Evolutionary conservation across 805 yeast species (phyloP).

Genomic region (Starmerella etchellsii): DNA sequence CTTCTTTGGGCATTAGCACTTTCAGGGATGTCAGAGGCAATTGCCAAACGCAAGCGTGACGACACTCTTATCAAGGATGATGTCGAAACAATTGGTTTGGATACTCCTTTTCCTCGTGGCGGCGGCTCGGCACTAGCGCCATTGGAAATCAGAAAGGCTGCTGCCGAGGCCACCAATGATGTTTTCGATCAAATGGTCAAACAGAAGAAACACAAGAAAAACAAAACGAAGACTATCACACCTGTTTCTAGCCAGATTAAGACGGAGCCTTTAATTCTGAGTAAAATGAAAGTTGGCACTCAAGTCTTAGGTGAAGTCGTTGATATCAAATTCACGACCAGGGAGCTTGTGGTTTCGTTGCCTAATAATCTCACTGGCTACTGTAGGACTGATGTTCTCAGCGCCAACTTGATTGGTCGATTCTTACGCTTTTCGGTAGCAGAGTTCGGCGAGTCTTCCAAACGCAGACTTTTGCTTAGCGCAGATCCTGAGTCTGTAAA

Average conservation of each 20-base stretch:
- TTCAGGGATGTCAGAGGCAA: neutral
- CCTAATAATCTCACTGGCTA: conserved; percentile 73
- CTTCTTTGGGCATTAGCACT: too few species aligned
- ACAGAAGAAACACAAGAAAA: conserved; percentile 28
- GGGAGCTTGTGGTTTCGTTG: conserved; percentile 56
- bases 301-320: conserved; percentile 64
- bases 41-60: conserved; percentile 15
- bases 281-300: conserved; percentile 57
- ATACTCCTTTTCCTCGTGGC: conserved; percentile 72
- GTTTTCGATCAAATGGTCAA: conserved; percentile 29
- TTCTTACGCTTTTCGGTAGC: conserved; percentile 77
- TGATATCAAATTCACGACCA: conserved; percentile 35
- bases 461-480: conserved; percentile 32
- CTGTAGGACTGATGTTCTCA: conserved; percentile 54
- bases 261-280: conserved; percentile 51
- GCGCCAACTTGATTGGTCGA: conserved; percentile 54
- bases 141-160: conserved; percentile 79
- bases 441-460: conserved; percentile 32
- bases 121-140: conserved; percentile 69
- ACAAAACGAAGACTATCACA: conserved; percentile 21
- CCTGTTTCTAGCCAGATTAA: conserved; percentile 24
- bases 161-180: conserved; percentile 84
- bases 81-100: conserved; percentile 5
- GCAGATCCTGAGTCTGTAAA: conserved; percentile 68
- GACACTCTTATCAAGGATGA: conserved; percentile 12